A percentile compares a stretch with the other conserved stretches of the same genome.
Conservation (phyloP, 2,329 filamentous ascomycete species). For the Aschersonia sp. region DNA sequence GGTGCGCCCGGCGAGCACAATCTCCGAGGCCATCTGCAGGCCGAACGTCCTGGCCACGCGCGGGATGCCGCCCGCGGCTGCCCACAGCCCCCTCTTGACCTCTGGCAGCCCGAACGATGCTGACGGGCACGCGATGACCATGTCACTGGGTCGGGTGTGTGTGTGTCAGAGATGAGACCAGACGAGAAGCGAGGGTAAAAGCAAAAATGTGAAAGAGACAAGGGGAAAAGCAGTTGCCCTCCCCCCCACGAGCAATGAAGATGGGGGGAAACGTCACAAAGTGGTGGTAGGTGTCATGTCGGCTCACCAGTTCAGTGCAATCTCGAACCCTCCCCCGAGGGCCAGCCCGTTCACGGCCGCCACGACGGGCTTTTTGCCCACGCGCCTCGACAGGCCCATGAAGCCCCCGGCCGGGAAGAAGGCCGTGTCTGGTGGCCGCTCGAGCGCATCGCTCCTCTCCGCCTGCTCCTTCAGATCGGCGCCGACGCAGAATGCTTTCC, state of each 20-base stretch:
- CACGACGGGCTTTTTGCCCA: slow-evolving; percentile 45
- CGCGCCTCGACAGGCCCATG: slow-evolving; percentile 34
- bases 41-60: slow-evolving; percentile 30
- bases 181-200: background rate
- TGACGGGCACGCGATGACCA: slow-evolving; percentile 35
- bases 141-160: slow-evolving; percentile 19
- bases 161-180: background rate
- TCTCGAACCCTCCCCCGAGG: slow-evolving; percentile 42
- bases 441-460: slow-evolving; percentile 12
- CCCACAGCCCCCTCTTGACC: slow-evolving; percentile 37
- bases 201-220: background rate
- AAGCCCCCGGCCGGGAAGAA: slow-evolving; percentile 24
- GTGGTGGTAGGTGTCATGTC: slow-evolving; percentile 2
- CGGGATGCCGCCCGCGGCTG: slow-evolving; percentile 35
- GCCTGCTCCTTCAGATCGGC: slow-evolving; percentile 35
- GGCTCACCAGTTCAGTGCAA: slow-evolving; percentile 34
- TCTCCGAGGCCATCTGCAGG: slow-evolving; percentile 31
- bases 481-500: slow-evolving; percentile 37
- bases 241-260: too few species aligned
- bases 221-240: background rate
- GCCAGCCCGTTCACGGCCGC: slow-evolving; percentile 44
- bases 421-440: slow-evolving; percentile 3
- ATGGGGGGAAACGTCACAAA: too few species aligned
- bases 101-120: slow-evolving; percentile 39
- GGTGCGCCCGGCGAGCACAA: slow-evolving; percentile 30